Evolutionary conservation across 345 rosid species (phyloP), one percentile per base, ranked within the genome.

Genomic region (Salix viminalis): DNA sequence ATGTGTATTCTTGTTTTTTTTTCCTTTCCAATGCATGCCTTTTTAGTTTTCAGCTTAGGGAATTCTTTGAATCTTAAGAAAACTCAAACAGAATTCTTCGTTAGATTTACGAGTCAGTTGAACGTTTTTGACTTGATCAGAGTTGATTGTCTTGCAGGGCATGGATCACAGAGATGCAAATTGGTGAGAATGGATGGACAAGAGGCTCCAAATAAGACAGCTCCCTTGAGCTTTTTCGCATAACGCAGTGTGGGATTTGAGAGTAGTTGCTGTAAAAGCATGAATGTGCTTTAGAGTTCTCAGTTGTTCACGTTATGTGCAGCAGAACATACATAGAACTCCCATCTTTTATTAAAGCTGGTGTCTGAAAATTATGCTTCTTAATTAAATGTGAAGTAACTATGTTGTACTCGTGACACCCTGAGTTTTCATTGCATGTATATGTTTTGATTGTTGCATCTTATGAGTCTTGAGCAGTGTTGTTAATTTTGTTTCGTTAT

Each of bases 151-250:
- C 64, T 66, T 76, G 82, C 87, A 96, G 99, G 89, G 70, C 89
- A 67, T 86, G 91, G 91, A 82, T 91, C 67, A 84, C 91, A 1
- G 94, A 91, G 42, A 85, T 88, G 44, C 81, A 86, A 70, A 89
- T 74, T 34, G 82, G 87, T 1, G 93, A 90, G 65, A 94, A 79
- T 36, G 92, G 92, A 79, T 36, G 92, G 92, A 68, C 83, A 93
- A 13, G 88, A 85, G 48, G 83, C 92, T 28, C 80, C 97, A 10
- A 85, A 78, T 68, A 91, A 92, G 85, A 80, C 90, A 3, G 93
- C 96, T 60, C 94, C 97, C 0, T 81, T 90, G 72, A 90, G 97
- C 89, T 91, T 90, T 79, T 88, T 86, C 9, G 97, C 91, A 4
- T 91, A 77, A 83, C 50, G 19, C 9, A 14, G 19, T 41, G 60